phyloP scores from a whole-genome alignment of 2,329 filamentous ascomycete species.

The Ophiobolus disseminans region DNA sequence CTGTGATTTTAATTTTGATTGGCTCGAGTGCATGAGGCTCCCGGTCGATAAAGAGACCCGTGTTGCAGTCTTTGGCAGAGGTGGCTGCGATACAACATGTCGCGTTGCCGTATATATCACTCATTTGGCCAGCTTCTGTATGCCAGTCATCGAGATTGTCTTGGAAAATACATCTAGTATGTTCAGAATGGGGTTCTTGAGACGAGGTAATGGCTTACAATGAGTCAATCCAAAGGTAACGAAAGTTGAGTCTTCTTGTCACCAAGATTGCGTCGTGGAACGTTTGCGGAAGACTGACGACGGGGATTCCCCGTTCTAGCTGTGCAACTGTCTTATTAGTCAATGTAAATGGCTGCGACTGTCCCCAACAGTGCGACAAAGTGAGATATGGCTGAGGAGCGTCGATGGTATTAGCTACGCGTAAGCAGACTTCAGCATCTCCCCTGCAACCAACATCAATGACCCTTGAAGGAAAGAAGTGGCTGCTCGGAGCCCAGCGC shows the following conservation, averaged over 20 bases:
- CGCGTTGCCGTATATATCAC: slow-evolving; percentile 12
- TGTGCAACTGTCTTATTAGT: not conserved
- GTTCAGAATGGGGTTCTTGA: not conserved
- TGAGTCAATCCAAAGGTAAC: not conserved
- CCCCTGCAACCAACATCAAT: not conserved
- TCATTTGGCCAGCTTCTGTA: slow-evolving; percentile 9
- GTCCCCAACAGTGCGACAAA: not conserved
- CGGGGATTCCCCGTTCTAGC: not conserved
- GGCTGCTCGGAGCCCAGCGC: not conserved
- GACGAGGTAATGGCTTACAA: not conserved
- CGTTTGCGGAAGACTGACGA: not conserved
- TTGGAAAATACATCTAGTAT: slow-evolving; percentile 21
- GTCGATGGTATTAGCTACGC: not conserved
- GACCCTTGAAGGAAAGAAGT: not conserved
- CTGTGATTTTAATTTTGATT: not conserved
- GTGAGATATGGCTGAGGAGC: not conserved
- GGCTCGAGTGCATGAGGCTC: not conserved
- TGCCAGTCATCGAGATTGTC: slow-evolving; percentile 17
- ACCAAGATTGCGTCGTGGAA: not conserved
- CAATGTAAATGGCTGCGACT: not conserved
- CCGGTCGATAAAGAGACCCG: slow-evolving; percentile 8
- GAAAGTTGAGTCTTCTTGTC: not conserved
- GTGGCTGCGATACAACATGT: slow-evolving; percentile 17
- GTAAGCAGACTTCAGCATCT: not conserved
- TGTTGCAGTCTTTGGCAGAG: not conserved